Evolutionary conservation across 2,329 filamentous ascomycete species (phyloP), one percentile per base, ranked within the genome.

Genomic region (Tolypocladium amazonense): DNA sequence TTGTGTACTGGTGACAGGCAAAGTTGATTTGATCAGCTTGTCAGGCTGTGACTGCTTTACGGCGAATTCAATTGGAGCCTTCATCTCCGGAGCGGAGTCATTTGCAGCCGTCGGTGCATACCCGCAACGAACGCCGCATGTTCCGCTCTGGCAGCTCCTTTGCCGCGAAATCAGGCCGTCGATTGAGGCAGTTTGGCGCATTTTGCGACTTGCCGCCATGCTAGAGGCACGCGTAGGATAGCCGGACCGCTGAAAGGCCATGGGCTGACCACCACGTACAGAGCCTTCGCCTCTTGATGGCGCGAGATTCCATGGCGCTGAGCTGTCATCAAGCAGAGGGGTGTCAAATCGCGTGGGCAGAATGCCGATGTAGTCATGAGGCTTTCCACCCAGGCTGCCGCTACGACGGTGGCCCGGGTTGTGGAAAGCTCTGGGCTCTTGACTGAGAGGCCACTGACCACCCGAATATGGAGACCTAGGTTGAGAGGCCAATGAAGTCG

Each of bases 161-260:
- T 50, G 54, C 30, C 59, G 58, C 39, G 60, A 61, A 18, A 68
- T 62, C 4, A 66, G 56, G 9, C 64, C 65, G 43, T 69, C 65
- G 41, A 69, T 68, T 2, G 65, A 68, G 4, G 62, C 45, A 20
- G 62, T 57, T 9, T 63, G 56, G 38, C 56, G 56, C n/a, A 45
- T 39, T 5, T 43, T 47, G 18, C 56, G 67, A 38, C 58, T 62
- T 20, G 64, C 62, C 25, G 57, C 58, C 58, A 69, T 66, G 54
- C 69, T 73, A 2, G 69, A 69, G 27, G 60, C 65, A 41, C 70
- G 67, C 12, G 61, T 59, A 9, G 70, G 69, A 47, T 63, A 65
- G 7, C 60, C 60, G 15, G 67, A 62, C 12, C 61, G 57, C 8
- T 63, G 59, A 25, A 64, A 65, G 11, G 45, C 25, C 23, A 38